Base-by-base conservation (phyloP, 2,329 filamentous ascomycete species). In the Volutella citrinella region DNA sequence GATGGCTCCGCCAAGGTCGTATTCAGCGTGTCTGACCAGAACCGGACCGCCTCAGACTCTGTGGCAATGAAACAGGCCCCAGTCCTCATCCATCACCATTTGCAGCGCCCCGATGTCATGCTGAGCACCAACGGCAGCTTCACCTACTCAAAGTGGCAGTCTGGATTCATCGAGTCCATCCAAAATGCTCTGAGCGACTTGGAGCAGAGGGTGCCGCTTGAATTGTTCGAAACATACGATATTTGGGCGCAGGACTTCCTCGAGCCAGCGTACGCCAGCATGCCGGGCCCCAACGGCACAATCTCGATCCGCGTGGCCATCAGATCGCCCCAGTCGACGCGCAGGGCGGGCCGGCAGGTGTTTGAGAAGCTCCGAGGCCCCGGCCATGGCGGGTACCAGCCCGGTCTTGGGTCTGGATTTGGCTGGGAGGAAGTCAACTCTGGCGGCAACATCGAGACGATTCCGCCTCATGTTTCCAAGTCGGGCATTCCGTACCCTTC, bases 231-330 rank as follows among this genome's bases (percentile, higher is more conserved):
- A 3, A 47, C 39, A 15, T 41, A 36, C 19, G 60, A 65, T 36
- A 45, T 56, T 27, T 68, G 62, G 63, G 49, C 55, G 3, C 64
- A 66, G 37, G 63, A 68, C 33, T 56, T 62, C 22, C 38, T 67
- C 18, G 61, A 66, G 42, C 56, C 63, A 0, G 63, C 46, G 2
- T 68, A 63, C 36, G 48, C 50, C 5, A 63, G 56, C 31, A 66
- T 66, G 38, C 63, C 63, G 0, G 62, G 61, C 0, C 57, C 61
- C 1, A 13, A 58, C 5, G 57, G 60, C 0, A 42, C 57, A 4
- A 42, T 63, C 7, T 39, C 48, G 3, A 36, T 66, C 6, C 54
- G 54, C 5, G 39, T 67, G 7, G 50, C 65, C 33, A 45, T 67
- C 7, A 42, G 57, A 0, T 56, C 56, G 0, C 42, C 53, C 1